Evolutionary conservation across 2,329 filamentous ascomycete genomes (phyloP).

Genomic region (Monilinia laxa): DNA sequence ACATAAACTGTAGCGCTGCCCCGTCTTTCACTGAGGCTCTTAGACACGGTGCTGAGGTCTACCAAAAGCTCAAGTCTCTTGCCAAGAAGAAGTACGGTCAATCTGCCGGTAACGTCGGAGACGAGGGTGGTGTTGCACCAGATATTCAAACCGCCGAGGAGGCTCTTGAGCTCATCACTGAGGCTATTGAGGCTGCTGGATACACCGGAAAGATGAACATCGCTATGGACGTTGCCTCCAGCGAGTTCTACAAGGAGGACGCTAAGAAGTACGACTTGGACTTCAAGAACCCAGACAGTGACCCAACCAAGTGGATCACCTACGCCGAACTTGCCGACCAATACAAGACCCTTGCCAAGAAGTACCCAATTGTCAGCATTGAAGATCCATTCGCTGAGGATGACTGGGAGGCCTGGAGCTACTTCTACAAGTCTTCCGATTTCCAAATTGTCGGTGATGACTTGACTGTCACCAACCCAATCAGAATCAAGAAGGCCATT

Average conservation of each 20-base stretch:
- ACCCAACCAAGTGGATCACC: constrained; percentile 95
- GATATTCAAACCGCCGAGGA: constrained; percentile 97
- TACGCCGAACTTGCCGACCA: constrained; percentile 94
- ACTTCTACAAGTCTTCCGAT: constrained; percentile 99
- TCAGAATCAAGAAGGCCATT: constrained; percentile 99
- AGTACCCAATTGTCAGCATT: constrained; percentile 98
- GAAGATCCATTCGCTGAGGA: constrained; percentile 99
- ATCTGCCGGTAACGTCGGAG: constrained; percentile 97
- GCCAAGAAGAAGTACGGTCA: constrained; percentile 99
- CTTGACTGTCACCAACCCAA: constrained; percentile 97
- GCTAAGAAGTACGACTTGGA: constrained; percentile 99
- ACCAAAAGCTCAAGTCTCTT: constrained; percentile 94
- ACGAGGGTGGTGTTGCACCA: constrained; percentile 98
- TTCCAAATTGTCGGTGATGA: constrained; percentile 99
- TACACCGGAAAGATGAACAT: constrained; percentile 97
- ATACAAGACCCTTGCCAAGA: constrained; percentile 83
- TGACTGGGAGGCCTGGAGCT: constrained; percentile 99
- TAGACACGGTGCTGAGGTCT: constrained; percentile 94
- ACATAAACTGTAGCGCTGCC: constrained; percentile 57
- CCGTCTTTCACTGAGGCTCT: constrained; percentile 93
- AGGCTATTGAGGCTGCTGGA: constrained; percentile 89
- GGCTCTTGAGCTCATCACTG: constrained; percentile 93
- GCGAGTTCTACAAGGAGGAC: constrained; percentile 98
- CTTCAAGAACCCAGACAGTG: constrained; percentile 99
- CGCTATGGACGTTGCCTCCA: constrained; percentile 98